Percentiles rank a stretch among this genome's conserved stretches.
phyloP scores from a whole-genome alignment of 768 basidiomycete species.

The Xerocomellus dryophilus region DNA sequence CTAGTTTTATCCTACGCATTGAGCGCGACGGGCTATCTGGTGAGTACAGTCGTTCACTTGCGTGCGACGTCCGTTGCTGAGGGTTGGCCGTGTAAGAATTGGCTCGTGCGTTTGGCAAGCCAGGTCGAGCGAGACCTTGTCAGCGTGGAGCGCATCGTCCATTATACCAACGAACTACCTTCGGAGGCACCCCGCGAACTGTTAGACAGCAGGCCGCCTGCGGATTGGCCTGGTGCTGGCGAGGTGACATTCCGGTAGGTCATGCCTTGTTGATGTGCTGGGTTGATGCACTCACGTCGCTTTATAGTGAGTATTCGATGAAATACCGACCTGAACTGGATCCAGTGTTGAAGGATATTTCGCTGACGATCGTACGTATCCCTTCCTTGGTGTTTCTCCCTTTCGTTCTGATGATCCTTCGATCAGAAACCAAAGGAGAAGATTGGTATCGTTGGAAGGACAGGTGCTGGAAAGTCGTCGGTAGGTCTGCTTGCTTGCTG shows the following conservation, averaged over 20 bases:
- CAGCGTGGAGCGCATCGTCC: slow-evolving; percentile 80
- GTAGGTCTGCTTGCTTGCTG: slow-evolving; percentile 35
- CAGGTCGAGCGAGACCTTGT: slow-evolving; percentile 91
- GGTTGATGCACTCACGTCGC: background rate
- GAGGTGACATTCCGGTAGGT: slow-evolving; percentile 67
- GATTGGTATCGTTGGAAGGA: slow-evolving; percentile 82
- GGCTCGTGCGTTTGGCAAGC: slow-evolving; percentile 78
- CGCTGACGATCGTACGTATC: slow-evolving; percentile 57
- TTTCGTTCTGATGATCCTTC: slow-evolving; percentile 3
- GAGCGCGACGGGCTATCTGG: slow-evolving; percentile 74
- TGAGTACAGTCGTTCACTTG: slow-evolving; percentile 31
- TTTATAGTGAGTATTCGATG: slow-evolving; percentile 61
- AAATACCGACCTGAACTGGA: slow-evolving; percentile 82
- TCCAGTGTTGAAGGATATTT: slow-evolving; percentile 67
- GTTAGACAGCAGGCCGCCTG: slow-evolving; percentile 49
- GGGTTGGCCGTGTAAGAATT: slow-evolving; percentile 48
- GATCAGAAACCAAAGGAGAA: slow-evolving; percentile 71
- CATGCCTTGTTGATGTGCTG: background rate
- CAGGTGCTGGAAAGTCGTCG: slow-evolving; percentile 80
- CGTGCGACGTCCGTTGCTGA: background rate
- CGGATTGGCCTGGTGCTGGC: slow-evolving; percentile 74
- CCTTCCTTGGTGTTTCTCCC: background rate
- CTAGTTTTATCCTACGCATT: slow-evolving; percentile 81
- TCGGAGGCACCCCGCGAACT: slow-evolving; percentile 75
- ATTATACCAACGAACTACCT: slow-evolving; percentile 64